Conservation (phyloP, 2,329 filamentous ascomycete genomes). For the Colletotrichum sp. region DNA sequence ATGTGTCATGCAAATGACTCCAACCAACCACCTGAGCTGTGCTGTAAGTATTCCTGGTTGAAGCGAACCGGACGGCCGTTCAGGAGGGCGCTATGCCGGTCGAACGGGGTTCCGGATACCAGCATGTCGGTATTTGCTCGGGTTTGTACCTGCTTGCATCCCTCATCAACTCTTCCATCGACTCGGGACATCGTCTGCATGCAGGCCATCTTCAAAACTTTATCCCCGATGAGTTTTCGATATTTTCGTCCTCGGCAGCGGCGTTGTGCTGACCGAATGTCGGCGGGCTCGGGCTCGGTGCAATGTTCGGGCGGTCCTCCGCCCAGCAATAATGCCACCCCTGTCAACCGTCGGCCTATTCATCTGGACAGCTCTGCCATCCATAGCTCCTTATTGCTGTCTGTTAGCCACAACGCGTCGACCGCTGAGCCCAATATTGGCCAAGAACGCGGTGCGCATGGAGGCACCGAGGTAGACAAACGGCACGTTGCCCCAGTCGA, state of each 20-base stretch:
- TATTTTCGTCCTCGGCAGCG: neutral
- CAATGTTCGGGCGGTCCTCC: slow-evolving; percentile 10
- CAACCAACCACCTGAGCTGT: neutral
- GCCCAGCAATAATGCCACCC: neutral
- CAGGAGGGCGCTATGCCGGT: neutral
- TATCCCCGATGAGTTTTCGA: neutral
- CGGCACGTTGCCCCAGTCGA: slow-evolving; percentile 71
- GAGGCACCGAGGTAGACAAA: slow-evolving; percentile 72
- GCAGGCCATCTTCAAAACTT: neutral
- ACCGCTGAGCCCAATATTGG: slow-evolving; percentile 56
- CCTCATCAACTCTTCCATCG: neutral
- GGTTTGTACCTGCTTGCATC: neutral
- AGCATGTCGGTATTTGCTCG: slow-evolving; percentile 15
- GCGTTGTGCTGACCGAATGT: neutral
- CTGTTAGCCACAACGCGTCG: slow-evolving; percentile 18
- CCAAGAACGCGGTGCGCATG: slow-evolving; percentile 64
- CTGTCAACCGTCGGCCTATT: neutral
- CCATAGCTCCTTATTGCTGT: neutral
- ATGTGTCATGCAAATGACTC: neutral
- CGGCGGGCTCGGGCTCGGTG: slow-evolving; percentile 13
- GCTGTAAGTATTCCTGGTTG: neutral
- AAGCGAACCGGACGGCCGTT: neutral
- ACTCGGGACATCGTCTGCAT: neutral
- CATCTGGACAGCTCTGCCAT: neutral
- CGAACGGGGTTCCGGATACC: neutral